These are phyloP conservation scores for Mimosa bimucronata DNA, from an alignment of 306 rosid genomes.

Conservation along the genomic window DNA sequence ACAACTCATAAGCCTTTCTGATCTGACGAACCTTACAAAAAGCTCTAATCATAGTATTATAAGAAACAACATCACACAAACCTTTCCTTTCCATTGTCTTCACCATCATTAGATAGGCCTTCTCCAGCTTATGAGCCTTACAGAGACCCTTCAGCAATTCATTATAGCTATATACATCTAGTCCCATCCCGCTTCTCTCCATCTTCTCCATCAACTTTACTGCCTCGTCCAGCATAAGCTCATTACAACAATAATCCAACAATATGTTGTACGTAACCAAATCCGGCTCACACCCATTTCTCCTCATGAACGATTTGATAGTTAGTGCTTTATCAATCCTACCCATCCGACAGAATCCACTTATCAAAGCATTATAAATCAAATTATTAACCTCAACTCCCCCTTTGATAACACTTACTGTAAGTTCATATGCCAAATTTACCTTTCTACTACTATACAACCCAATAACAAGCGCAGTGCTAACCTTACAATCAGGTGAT, in stretches of 20 bases:
- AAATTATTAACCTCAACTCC: conserved; percentile 16
- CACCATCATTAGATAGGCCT: conserved; percentile 71
- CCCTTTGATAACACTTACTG: conserved; percentile 45
- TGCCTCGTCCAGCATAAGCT: conserved; percentile 66
- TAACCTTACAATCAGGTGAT: conserved; percentile 64
- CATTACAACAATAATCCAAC: conserved; percentile 81
- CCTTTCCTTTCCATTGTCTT: conserved; percentile 68
- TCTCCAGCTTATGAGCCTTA: conserved; percentile 59
- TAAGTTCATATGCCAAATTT: conserved; percentile 88
- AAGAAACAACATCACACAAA: conserved; percentile 76
- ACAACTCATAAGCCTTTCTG: conserved; percentile 71
- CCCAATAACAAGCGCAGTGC: conserved; percentile 76
- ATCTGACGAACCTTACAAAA: conserved; percentile 58
- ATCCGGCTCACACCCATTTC: conserved; percentile 74
- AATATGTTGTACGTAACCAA: conserved; percentile 82
- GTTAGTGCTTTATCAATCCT: conserved; percentile 71
- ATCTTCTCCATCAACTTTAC: conserved; percentile 64
- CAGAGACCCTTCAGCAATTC: conserved; percentile 76
- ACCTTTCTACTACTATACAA: conserved; percentile 75
- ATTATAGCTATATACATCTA: conserved; percentile 81
- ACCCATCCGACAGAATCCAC: conserved; percentile 74
- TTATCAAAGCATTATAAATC: conserved; percentile 73
- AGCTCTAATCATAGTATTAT: conserved; percentile 70
- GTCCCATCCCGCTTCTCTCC: conserved; percentile 73
- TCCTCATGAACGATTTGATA: conserved; percentile 72